Evolutionary conservation across 768 basidiomycete species (phyloP), one percentile per base, ranked within the genome.

Genomic region (Ramaria sp.): DNA sequence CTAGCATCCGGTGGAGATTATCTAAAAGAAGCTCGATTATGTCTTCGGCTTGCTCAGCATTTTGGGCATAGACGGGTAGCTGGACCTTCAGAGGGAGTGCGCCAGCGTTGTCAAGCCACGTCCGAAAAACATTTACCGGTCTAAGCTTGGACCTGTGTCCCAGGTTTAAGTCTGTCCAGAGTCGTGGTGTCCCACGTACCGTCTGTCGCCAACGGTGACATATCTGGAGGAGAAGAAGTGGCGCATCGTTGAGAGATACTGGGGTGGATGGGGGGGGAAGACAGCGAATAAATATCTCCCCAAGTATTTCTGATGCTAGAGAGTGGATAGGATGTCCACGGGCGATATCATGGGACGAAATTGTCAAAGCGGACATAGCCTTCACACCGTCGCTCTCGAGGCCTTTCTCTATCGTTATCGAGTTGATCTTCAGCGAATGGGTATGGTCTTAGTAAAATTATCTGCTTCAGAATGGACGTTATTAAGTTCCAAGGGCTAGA

Each of bases 161-260:
- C 15, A 54, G 0, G 31, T 24, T 4, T 12, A 54, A 4, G 5
- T 41, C 27, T 13, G 41, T 42, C 53, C 53, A 54, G 20, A 54
- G 27, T 13, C 13, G 30, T 22, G 53, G 53, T 31, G 53, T 54
- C 13, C n/a, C 38, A 30, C 12, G 27, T n/a, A n/a, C 38, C 19
- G 27, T 54, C 19, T 46, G 19, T n/a, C 53, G 53, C 53, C 53
- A 54, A 27, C 13, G 53, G 17, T 19, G 53, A 24, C 53, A 54
- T 20, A 54, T 39, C 19, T 33, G 41, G 13, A 45, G 20, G 2
- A 54, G 39, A 30, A 54, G 42, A n/a, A 54, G 39, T 30, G 53
- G 53, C 6, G 39, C 53, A 6, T 54, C 53, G 6, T 17, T 33
- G 24, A 49, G 24, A 27, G 15, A 27, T 10, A 30, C 24, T n/a